Percentiles rank a stretch among this genome's conserved stretches.
Conservation (phyloP, 495 filamentous ascomycete genomes). For the Cercophora samala region DNA sequence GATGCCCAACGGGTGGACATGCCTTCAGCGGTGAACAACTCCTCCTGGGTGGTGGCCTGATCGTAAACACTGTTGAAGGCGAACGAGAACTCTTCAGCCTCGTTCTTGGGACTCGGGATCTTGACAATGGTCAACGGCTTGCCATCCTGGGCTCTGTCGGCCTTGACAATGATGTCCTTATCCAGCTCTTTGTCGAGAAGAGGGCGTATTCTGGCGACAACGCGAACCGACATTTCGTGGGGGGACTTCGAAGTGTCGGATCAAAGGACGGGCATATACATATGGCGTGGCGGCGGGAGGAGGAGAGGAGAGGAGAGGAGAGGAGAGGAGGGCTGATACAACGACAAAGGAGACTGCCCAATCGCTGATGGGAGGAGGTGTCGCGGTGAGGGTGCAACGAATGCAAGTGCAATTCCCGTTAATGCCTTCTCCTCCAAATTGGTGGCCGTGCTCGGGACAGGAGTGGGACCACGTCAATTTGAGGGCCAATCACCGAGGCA, state of each 20-base stretch:
- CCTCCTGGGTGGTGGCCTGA: constrained; percentile 70
- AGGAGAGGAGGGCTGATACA: neutral
- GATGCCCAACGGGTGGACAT: constrained; percentile 26
- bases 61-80: constrained; percentile 94
- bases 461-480: neutral
- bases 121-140: constrained; percentile 64
- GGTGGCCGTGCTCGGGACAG: neutral
- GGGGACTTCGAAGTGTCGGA: neutral
- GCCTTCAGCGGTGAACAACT: constrained; percentile 87
- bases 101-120: constrained; percentile 94
- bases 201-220: constrained; percentile 86
- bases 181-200: constrained; percentile 78
- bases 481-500: constrained; percentile 5
- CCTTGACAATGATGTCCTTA: constrained; percentile 77
- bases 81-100: constrained; percentile 85
- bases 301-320: constrained; percentile 3
- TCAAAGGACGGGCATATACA: neutral
- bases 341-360: constrained; percentile 2
- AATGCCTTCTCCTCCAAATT: constrained; percentile 9
- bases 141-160: constrained; percentile 55
- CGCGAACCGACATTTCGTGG: constrained; percentile 63
- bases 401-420: neutral
- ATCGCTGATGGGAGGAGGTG: neutral
- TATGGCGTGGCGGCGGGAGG: neutral
- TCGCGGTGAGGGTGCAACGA: neutral